Conservation (phyloP, 2,329 filamentous ascomycete species). For the Coniella lustricola region DNA sequence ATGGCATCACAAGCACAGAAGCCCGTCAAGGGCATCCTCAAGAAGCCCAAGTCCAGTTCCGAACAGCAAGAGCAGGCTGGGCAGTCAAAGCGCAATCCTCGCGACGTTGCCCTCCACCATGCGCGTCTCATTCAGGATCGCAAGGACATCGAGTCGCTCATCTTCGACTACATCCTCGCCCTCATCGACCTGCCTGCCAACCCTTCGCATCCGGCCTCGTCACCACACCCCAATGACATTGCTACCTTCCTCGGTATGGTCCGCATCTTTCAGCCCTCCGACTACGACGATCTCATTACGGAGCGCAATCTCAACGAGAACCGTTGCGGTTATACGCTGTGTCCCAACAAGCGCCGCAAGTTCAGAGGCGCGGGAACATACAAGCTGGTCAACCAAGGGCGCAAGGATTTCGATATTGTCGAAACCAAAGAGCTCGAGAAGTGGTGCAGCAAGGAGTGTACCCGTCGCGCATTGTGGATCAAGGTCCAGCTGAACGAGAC, state of each 20-base stretch:
- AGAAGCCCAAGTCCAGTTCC: slow-evolving; percentile 44
- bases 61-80: slow-evolving; percentile 21
- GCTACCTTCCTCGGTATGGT: slow-evolving; percentile 59
- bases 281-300: slow-evolving; percentile 82
- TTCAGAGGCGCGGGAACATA: slow-evolving; percentile 55
- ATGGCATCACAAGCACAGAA: slow-evolving; percentile 32
- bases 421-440: slow-evolving; percentile 66
- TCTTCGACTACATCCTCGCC: slow-evolving; percentile 64
- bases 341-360: slow-evolving; percentile 54
- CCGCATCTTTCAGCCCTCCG: slow-evolving; percentile 70
- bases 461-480: slow-evolving; percentile 72
- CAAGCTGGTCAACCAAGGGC: slow-evolving; percentile 52
- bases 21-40: slow-evolving; percentile 52
- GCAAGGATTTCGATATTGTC: slow-evolving; percentile 59
- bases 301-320: slow-evolving; percentile 90
- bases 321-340: slow-evolving; percentile 79
- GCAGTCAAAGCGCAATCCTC: slow-evolving; percentile 30
- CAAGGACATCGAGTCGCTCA: slow-evolving; percentile 68
- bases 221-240: slow-evolving; percentile 51
- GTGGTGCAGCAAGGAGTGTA: slow-evolving; percentile 81
- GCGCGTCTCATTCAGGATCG: slow-evolving; percentile 75
- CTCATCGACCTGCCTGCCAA: slow-evolving; percentile 55
- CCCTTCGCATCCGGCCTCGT: slow-evolving; percentile 34
- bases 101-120: slow-evolving; percentile 70
- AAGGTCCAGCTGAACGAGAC: slow-evolving; percentile 82